These are phyloP conservation scores for Dactylorhiza incarnata DNA, from an alignment of 106 monocot genomes.

Conservation along the genomic window DNA sequence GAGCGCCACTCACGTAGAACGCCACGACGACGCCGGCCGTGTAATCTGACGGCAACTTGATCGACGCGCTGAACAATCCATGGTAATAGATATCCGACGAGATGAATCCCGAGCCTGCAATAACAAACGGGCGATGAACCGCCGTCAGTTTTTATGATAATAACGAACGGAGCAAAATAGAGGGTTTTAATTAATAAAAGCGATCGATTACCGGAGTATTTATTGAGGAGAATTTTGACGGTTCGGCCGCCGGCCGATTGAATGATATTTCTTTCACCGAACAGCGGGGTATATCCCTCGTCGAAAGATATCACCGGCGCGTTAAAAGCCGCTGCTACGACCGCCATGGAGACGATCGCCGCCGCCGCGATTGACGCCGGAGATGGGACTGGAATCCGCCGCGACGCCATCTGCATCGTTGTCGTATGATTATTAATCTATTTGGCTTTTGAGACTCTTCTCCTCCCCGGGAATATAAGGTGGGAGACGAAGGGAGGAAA, in stretches of 20 bases:
- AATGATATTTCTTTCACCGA: conserved; percentile 39
- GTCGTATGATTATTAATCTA: neutral
- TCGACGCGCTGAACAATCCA: conserved; percentile 22
- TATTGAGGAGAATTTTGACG: conserved; percentile 36
- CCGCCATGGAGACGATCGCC: conserved; percentile 1
- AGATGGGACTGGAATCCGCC: no score
- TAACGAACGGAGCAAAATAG: neutral
- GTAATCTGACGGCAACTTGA: conserved; percentile 17
- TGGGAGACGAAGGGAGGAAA: neutral
- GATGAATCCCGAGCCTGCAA: conserved; percentile 16
- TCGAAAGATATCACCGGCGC: conserved; percentile 35
- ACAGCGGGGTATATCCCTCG: conserved; percentile 36
- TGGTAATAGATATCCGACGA: conserved; percentile 19
- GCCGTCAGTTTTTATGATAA: neutral
- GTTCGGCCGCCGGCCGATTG: conserved; percentile 25
- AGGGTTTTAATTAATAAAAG: no score
- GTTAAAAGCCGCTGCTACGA: neutral
- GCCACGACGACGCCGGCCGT: conserved; percentile 25
- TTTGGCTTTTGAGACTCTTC: neutral
- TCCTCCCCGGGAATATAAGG: conserved; percentile 1
- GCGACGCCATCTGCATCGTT: neutral
- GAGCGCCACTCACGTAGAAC: conserved; percentile 12
- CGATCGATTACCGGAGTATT: conserved; percentile 30
- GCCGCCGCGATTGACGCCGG: neutral
- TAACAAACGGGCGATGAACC: neutral